Conservation (phyloP, 371 early-diverging fungal genomes). For the Mucor velutinosus region DNA sequence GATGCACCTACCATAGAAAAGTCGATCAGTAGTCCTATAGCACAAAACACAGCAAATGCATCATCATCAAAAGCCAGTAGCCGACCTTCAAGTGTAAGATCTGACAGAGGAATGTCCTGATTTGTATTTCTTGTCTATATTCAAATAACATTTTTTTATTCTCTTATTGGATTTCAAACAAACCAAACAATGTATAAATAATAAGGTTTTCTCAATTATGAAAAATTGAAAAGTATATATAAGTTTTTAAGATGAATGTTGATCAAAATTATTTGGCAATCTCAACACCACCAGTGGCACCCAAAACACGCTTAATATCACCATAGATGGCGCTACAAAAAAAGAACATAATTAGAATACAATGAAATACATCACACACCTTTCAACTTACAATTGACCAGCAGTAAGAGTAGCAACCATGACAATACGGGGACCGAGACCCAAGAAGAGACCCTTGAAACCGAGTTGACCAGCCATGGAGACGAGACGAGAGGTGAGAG, state of each 20-base stretch:
- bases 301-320: constrained; percentile 74
- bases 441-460: constrained; percentile 65
- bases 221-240: constrained; percentile 9
- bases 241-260: not conserved
- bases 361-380: not conserved
- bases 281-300: constrained; percentile 69
- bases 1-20: constrained; percentile 32
- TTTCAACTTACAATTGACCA: constrained; percentile 59
- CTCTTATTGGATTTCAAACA: constrained; percentile 3
- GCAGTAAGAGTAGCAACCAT: constrained; percentile 82
- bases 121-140: not conserved
- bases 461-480: constrained; percentile 68
- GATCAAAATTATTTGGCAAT: constrained; percentile 35
- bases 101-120: constrained; percentile 7
- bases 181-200: constrained; percentile 11
- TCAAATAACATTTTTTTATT: constrained; percentile 6
- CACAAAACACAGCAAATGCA: not conserved
- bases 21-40: not conserved
- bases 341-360: constrained; percentile 4
- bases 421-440: constrained; percentile 77
- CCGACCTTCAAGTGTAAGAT: constrained; percentile 10
- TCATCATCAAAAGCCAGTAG: not conserved
- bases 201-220: constrained; percentile 7
- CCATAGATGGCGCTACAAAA: constrained; percentile 51
- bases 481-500: constrained; percentile 56